Base-by-base conservation (phyloP, 305 asterid genomes). In the Solanum aculeatissimum region DNA sequence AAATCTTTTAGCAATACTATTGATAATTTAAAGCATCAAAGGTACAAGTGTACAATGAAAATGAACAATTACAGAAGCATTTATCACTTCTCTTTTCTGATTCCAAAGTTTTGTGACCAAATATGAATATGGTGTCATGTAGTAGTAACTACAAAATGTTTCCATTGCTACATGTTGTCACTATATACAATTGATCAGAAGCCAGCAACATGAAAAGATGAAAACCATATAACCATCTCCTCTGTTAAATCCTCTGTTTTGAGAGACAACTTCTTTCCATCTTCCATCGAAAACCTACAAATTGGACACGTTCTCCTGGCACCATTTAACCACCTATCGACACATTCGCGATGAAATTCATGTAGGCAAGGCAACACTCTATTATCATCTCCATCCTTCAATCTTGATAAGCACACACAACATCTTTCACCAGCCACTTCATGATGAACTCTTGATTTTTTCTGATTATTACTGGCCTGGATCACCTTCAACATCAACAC, bases 191-290 rank as follows among this genome's bases (percentile, higher is more conserved):
- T 23, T 74, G 81, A 74, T 77, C 82, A 77, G 1, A 49, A 51
- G 18, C 82, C 82, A 77, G 97, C 93, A 35, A 88, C 93, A 87
- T 95, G 98, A 85, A 95, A 95, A 25, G 98, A 95, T 57, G 98
- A 95, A 90, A 95, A 92, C 98, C 98, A 95, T 14, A 91, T 90
- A 58, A 90, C 87, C 96, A 94, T 91, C 80, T 94, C 98, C 43
- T 93, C 94, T 13, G 94, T 92, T 45, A 92, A 86, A 84, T 86
- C 90, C 58, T 88, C 89, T 82, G 83, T 82, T 16, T 71, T 85
- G 21, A 47, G 2, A 40, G 32, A 49, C 49, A 51, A 57, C 47
- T 84, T 86, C 15, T 71, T 83, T 21, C 83, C 91, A 16, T 88
- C 94, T 2, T 60, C 87, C 85, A 93, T 42, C 2, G 83, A 74